Conservation (phyloP, 805 yeast genomes). For the Metschnikowia matae region DNA sequence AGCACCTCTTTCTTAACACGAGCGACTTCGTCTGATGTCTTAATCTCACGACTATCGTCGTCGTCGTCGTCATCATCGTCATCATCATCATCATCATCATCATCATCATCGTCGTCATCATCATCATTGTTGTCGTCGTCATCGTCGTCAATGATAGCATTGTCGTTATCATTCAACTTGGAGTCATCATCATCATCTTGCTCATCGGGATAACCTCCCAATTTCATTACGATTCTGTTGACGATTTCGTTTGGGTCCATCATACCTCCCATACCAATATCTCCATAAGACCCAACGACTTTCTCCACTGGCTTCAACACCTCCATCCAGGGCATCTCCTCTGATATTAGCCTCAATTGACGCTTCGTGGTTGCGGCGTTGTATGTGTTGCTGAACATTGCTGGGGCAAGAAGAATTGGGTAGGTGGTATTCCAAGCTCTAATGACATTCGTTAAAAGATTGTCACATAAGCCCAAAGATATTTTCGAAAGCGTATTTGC, state of each 20-base stretch:
- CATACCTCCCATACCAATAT: constrained; percentile 99
- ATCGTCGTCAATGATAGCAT: constrained; percentile 21
- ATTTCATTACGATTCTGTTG: constrained; percentile 70
- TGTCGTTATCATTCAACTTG: constrained; percentile 37
- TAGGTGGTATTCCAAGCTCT: constrained; percentile 94
- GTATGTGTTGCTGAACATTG: constrained; percentile 92
- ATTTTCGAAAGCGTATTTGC: constrained; percentile 91
- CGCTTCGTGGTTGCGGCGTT: constrained; percentile 83
- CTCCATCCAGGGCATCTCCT: constrained; percentile 94
- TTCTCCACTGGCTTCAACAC: constrained; percentile 93
- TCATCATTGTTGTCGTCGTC: constrained; percentile 32
- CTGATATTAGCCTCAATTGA: constrained; percentile 70
- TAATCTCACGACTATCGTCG: constrained; percentile 9
- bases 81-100: constrained; percentile 44
- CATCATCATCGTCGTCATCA: constrained; percentile 34
- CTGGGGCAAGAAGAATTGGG: constrained; percentile 89
- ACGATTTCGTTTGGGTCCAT: constrained; percentile 95
- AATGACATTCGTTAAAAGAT: constrained; percentile 81
- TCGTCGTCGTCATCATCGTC: constrained; percentile 42
- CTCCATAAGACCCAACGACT: constrained; percentile 89
- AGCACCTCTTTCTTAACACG: constrained; percentile 13
- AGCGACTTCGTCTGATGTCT: constrained; percentile 9
- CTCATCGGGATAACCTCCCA: constrained; percentile 51
- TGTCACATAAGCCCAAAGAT: constrained; percentile 88
- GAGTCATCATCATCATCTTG: constrained; percentile 49